Evolutionary conservation across 495 filamentous ascomycete genomes (phyloP).

Genomic region (Aspergillus heteromorphus): DNA sequence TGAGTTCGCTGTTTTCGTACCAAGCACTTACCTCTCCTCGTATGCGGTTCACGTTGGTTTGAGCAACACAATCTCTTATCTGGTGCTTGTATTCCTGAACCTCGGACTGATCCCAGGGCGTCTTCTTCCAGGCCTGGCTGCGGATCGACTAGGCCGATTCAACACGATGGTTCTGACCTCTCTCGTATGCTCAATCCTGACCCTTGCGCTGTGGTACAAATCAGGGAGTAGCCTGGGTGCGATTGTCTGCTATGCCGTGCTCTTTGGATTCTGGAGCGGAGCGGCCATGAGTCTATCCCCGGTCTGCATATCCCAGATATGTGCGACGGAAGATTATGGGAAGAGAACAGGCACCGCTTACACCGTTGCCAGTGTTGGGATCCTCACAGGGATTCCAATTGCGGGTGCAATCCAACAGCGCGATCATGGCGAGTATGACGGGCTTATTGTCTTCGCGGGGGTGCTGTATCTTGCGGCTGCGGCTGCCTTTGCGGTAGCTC

Average conservation of each 20-base stretch:
- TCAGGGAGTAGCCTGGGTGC: conserved; percentile 28
- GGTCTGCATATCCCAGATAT: conserved; percentile 56
- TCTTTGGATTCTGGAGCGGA: conserved; percentile 59
- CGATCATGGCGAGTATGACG: conserved; percentile 26
- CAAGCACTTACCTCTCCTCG: conserved; percentile 64
- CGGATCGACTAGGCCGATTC: conserved; percentile 64
- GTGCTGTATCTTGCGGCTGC: conserved; percentile 45
- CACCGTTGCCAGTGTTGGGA: conserved; percentile 52
- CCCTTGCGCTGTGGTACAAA: conserved; percentile 50
- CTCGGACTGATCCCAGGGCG: conserved; percentile 40
- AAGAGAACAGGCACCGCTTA: conserved; percentile 59
- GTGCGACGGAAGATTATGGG: conserved; percentile 53
- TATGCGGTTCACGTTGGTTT: conserved; percentile 39
- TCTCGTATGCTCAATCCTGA: conserved; percentile 43
- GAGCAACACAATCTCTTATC: conserved; percentile 47
- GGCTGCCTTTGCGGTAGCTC: conserved; percentile 42
- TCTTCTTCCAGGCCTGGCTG: conserved; percentile 51
- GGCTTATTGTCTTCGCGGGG: conserved; percentile 51
- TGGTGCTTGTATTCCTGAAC: conserved; percentile 48
- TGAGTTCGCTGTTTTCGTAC: conserved; percentile 70
- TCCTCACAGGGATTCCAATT: conserved; percentile 72
- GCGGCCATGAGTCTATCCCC: conserved; percentile 55
- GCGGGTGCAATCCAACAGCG: conserved; percentile 47
- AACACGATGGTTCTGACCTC: conserved; percentile 57
- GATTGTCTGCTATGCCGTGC: conserved; percentile 50